Evolutionary conservation across 192 early-diverging fungal species (phyloP).

Genomic region (Umbelopsis sp.): DNA sequence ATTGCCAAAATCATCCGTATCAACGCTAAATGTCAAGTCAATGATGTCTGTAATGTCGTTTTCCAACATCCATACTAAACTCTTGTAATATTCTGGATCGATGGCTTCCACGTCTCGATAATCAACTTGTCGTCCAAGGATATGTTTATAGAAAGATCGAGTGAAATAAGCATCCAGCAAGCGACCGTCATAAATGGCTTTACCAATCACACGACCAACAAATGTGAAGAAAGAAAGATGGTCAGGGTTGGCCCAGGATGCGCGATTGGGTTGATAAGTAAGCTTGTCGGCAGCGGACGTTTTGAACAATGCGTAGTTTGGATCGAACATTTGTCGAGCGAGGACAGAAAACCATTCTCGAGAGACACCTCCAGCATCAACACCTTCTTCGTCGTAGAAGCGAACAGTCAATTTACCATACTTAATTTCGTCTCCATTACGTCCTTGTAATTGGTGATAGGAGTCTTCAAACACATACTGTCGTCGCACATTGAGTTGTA

Average conservation of each 20-base stretch:
- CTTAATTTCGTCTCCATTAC: constrained; percentile 92
- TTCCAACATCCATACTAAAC: constrained; percentile 95
- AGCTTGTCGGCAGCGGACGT: constrained; percentile 93
- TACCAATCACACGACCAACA: constrained; percentile 97
- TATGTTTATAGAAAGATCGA: constrained; percentile 98
- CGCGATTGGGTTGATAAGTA: constrained; percentile 97
- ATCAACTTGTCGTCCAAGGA: constrained; percentile 89
- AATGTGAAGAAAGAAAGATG: constrained; percentile 97
- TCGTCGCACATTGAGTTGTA: constrained; percentile 91
- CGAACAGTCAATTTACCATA: constrained; percentile 89
- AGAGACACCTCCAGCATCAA: constrained; percentile 97
- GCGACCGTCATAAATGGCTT: constrained; percentile 97
- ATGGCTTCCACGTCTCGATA: constrained; percentile 98
- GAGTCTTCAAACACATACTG: constrained; percentile 97
- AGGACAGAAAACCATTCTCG: constrained; percentile 98
- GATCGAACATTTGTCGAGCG: constrained; percentile 97
- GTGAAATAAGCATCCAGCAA: constrained; percentile 97
- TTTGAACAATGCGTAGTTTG: constrained; percentile 96
- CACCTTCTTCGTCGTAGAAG: constrained; percentile 96
- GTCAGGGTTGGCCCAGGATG: constrained; percentile 90
- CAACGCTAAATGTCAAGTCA: constrained; percentile 92
- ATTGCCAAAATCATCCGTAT: constrained; percentile 93
- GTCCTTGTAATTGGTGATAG: constrained; percentile 89
- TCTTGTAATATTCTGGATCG: constrained; percentile 96
- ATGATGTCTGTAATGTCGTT: constrained; percentile 96